phyloP scores from a whole-genome alignment of 768 basidiomycete genomes.

The Fomitopsis serialis region DNA sequence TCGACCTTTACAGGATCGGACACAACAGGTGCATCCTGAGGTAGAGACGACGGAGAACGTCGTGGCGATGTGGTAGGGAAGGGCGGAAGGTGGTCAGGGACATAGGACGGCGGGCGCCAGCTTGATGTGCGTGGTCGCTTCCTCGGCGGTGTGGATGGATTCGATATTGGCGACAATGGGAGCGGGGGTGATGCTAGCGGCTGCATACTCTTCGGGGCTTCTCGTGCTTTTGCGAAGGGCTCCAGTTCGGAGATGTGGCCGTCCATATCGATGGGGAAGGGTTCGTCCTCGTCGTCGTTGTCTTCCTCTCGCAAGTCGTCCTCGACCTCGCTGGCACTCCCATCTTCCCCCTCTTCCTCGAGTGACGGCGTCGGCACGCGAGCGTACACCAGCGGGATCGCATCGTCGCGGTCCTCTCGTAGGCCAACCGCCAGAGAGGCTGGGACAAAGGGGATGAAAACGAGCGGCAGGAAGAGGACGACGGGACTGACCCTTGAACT shows the following conservation, averaged over 20 bases:
- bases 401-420: constrained; percentile 48
- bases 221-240: constrained; percentile 6
- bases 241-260: constrained; percentile 6
- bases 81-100: constrained; percentile 65
- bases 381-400: constrained; percentile 42
- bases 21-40: constrained; percentile 28
- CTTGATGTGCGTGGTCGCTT: constrained; percentile 52
- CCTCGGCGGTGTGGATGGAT: constrained; percentile 47
- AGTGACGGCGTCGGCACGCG: constrained; percentile 26
- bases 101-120: constrained; percentile 59
- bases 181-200: constrained; percentile 34
- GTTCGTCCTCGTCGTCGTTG: not conserved
- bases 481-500: constrained; percentile 58
- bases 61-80: constrained; percentile 44
- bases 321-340: constrained; percentile 7
- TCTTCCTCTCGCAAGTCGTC: constrained; percentile 1
- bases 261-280: constrained; percentile 3
- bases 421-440: constrained; percentile 59
- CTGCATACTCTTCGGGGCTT: constrained; percentile 4
- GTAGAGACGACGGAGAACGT: constrained; percentile 31
- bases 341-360: constrained; percentile 25
- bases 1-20: constrained; percentile 30
- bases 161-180: constrained; percentile 54
- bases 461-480: constrained; percentile 15
- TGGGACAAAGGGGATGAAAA: constrained; percentile 27